A percentile compares a stretch with the other conserved stretches of the same genome.
Conservation (phyloP, 2,329 filamentous ascomycete genomes). For the Coniochaeta ligniaria region DNA sequence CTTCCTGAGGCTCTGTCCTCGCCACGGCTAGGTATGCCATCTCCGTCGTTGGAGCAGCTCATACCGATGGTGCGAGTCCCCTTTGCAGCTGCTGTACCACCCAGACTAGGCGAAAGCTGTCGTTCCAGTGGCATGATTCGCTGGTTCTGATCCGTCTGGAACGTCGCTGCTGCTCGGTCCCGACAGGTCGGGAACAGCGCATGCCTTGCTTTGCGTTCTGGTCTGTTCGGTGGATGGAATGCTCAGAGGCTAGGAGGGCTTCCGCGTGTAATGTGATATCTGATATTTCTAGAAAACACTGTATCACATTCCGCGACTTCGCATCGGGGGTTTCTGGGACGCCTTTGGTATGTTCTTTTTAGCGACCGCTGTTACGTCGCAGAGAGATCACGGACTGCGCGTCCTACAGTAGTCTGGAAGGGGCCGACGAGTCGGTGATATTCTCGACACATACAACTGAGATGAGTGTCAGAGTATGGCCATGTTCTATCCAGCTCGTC, state of each 20-base stretch:
- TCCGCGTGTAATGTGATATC: background rate
- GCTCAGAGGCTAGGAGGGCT: background rate
- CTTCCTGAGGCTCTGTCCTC: background rate
- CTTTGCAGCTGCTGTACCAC: background rate
- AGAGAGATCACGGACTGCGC: background rate
- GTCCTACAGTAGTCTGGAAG: background rate
- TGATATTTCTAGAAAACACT: background rate
- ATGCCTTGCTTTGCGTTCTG: background rate
- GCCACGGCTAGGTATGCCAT: background rate
- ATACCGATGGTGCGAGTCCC: background rate
- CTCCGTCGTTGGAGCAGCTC: background rate
- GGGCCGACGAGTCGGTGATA: background rate
- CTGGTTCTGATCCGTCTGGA: background rate
- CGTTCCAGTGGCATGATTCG: background rate
- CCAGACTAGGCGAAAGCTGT: background rate
- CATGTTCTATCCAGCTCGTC: too few relatives aligned
- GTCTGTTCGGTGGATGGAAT: background rate
- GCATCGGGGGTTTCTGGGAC: background rate
- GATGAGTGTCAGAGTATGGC: background rate
- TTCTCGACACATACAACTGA: background rate
- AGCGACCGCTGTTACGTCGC: background rate
- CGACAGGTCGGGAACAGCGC: background rate
- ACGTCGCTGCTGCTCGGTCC: background rate
- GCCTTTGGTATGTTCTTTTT: background rate
- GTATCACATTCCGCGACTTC: background rate